These are phyloP conservation scores for Scedosporium apiospermum DNA, from an alignment of 2,329 filamentous ascomycete species.

Conservation along the genomic window DNA sequence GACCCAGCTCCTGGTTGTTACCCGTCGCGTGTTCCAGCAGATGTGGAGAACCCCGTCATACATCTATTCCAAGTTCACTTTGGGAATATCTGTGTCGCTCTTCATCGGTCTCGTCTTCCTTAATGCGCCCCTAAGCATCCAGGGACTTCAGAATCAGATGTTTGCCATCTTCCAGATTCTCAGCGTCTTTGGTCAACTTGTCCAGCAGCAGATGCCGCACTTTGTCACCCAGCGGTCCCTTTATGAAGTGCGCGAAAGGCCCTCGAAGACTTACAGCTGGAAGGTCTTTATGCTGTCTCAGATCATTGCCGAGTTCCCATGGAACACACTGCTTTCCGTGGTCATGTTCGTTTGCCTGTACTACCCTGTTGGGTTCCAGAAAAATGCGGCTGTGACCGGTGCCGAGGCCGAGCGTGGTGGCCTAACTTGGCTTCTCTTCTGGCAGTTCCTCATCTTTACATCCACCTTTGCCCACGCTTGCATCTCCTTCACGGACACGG, in stretches of 20 bases:
- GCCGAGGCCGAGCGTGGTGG: constrained; percentile 59
- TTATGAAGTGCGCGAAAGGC: constrained; percentile 78
- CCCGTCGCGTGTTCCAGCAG: constrained; percentile 72
- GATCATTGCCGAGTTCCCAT: constrained; percentile 77
- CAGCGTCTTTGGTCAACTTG: constrained; percentile 71
- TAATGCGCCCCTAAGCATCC: constrained; percentile 59
- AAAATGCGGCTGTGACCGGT: constrained; percentile 54
- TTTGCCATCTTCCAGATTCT: constrained; percentile 79
- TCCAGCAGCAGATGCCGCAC: constrained; percentile 76
- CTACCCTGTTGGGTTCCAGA: constrained; percentile 71
- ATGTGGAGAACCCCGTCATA: constrained; percentile 88
- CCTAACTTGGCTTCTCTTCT: constrained; percentile 69
- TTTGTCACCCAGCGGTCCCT: constrained; percentile 74
- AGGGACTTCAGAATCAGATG: constrained; percentile 78
- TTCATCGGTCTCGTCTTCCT: constrained; percentile 81
- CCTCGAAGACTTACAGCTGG: constrained; percentile 79
- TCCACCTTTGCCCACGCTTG: constrained; percentile 73
- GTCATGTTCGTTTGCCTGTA: constrained; percentile 77
- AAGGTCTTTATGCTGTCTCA: constrained; percentile 76
- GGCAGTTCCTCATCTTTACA: constrained; percentile 69
- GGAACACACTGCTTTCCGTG: constrained; percentile 68
- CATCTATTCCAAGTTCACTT: constrained; percentile 71
- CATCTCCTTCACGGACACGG: constrained; percentile 65
- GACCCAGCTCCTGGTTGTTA: constrained; percentile 57
- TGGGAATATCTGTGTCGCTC: constrained; percentile 56